Percentiles rank a stretch among this genome's conserved stretches.
These are phyloP conservation scores for Penicillium sp. DNA, from an alignment of 2,329 filamentous ascomycete genomes.

Conservation along the genomic window DNA sequence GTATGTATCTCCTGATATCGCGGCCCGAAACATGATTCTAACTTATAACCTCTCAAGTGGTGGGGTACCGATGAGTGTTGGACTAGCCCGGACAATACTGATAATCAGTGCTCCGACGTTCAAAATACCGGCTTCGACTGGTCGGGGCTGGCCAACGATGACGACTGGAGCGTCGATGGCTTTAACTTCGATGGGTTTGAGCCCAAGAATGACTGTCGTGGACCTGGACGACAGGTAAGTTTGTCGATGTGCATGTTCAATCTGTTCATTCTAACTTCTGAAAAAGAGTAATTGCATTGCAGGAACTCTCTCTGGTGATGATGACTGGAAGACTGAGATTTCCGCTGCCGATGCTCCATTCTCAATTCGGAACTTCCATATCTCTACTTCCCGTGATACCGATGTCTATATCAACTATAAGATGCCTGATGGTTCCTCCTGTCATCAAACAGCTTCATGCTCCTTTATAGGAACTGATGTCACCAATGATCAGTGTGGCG, in stretches of 20 bases:
- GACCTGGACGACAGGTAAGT: slow-evolving; percentile 42
- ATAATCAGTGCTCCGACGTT: slow-evolving; percentile 69
- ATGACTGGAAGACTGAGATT: slow-evolving; percentile 15
- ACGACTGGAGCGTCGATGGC: slow-evolving; percentile 64
- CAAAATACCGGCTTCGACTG: slow-evolving; percentile 72
- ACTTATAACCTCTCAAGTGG: slow-evolving; percentile 20
- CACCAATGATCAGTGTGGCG: slow-evolving; percentile 85
- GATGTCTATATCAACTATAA: slow-evolving; percentile 80
- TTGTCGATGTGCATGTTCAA: slow-evolving; percentile 8
- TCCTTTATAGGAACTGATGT: slow-evolving; percentile 65
- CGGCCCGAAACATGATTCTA: neutral
- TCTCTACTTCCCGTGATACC: slow-evolving; percentile 70
- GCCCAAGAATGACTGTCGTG: slow-evolving; percentile 56
- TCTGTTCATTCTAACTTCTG: neutral
- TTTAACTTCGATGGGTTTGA: slow-evolving; percentile 71
- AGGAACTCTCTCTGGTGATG: slow-evolving; percentile 59
- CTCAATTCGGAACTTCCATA: slow-evolving; percentile 70
- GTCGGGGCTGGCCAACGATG: slow-evolving; percentile 58
- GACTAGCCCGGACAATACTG: slow-evolving; percentile 66
- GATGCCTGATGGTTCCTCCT: slow-evolving; percentile 76
- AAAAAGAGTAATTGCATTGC: slow-evolving; percentile 60
- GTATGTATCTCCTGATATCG: slow-evolving; percentile 31
- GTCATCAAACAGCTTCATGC: slow-evolving; percentile 73
- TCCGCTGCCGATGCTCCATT: slow-evolving; percentile 49
- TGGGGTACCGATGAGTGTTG: slow-evolving; percentile 57